Conservation (phyloP, 2,329 filamentous ascomycete species). For the Mollisiaceae sp. region DNA sequence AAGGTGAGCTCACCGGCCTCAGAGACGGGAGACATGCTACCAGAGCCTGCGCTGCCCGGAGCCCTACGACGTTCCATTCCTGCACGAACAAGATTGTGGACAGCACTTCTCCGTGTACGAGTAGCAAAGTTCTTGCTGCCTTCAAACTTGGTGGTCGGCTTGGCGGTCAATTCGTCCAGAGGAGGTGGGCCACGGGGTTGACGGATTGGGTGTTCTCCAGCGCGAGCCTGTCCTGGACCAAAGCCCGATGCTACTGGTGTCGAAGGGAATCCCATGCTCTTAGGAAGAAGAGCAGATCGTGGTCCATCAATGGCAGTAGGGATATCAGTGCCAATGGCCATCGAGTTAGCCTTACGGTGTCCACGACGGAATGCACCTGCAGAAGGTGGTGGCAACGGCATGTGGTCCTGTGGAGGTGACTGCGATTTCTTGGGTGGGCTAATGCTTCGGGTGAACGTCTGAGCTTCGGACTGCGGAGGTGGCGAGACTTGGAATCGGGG, state of each 20-base stretch:
- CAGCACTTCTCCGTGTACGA: constrained; percentile 87
- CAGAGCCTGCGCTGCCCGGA: constrained; percentile 71
- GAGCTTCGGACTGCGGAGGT: constrained; percentile 64
- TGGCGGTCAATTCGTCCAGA: constrained; percentile 86
- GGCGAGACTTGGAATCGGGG: constrained; percentile 85
- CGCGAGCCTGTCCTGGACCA: constrained; percentile 88
- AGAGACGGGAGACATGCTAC: constrained; percentile 87
- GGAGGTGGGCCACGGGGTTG: constrained; percentile 92
- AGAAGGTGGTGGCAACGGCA: constrained; percentile 83
- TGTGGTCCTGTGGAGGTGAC: constrained; percentile 70
- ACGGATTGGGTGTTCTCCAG: constrained; percentile 90
- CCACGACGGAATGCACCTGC: constrained; percentile 91
- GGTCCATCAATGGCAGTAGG: constrained; percentile 44
- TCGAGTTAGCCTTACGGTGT: constrained; percentile 86
- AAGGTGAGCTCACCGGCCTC: constrained; percentile 74
- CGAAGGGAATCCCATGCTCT: constrained; percentile 78
- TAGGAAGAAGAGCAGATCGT: constrained; percentile 69
- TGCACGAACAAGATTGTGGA: constrained; percentile 89
- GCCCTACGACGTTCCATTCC: constrained; percentile 80
- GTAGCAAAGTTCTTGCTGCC: constrained; percentile 98
- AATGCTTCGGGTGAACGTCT: constrained; percentile 63
- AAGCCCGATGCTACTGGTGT: constrained; percentile 83
- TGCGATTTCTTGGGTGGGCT: constrained; percentile 70
- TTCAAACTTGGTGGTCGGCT: constrained; percentile 90
- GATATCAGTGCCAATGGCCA: constrained; percentile 48